Evolutionary conservation across 2,329 filamentous ascomycete genomes (phyloP), one percentile per base, ranked within the genome.

Genomic region (Emydomyces testavorans): DNA sequence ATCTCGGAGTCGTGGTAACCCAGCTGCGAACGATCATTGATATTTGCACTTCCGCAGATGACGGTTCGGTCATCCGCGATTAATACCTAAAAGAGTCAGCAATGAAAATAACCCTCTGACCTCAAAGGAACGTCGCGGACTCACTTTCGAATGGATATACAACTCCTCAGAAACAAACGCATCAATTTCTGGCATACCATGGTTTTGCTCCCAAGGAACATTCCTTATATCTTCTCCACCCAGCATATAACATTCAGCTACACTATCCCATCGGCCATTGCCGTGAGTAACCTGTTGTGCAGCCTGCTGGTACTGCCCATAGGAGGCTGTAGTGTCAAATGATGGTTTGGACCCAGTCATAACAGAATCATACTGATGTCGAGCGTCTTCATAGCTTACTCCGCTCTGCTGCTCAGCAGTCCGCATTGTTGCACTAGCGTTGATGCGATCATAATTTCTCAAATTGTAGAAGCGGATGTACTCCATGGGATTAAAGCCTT

Each of bases 391-490:
- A 51, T 71, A 72, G 50, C 62, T 60, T 18, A 71, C 64, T 38
- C 68, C 68, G 32, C 67, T 70, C 48, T 61, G 57, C 49, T 65
- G 62, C 50, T 71, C 66, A 6, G 60, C 63, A 35, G 62, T 77
- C 56, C 78, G 76, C 32, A 95, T 74, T 0, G 74, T 76, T 0
- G 79, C 76, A 0, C 86, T 94, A 56, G 83, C 83, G 66, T 94
- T 93, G 51, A 98, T 74, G 11, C 92, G 84, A 62, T 96, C 92
- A 61, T 94, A 98, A 1, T 84, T 88, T 16, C 92, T 78, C 34
- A 98, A 71, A 56, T 96, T 96, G 74, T 96, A 98, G 60, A 94
- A 76, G 67, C 93, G 95, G 26, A 98, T 80, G 65, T 96, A 77
- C 51, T 95, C 67, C 57, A 59, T 76, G 0, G 89, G 87, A 57